Base-by-base conservation (phyloP, 805 yeast genomes). In the Kazachstania martiniae region DNA sequence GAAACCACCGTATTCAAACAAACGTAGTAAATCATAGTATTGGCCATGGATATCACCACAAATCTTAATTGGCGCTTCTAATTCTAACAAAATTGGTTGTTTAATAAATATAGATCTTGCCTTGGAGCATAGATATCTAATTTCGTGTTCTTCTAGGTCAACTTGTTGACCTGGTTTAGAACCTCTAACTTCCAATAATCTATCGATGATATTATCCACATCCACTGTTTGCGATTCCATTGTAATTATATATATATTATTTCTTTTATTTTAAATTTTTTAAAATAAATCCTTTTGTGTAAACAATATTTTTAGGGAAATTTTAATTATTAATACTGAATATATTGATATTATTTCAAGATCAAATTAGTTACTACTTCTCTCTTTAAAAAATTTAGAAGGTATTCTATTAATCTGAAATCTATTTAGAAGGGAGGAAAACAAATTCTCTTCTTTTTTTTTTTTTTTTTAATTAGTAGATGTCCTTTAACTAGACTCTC, bases 11-110 rank as follows among this genome's bases (percentile, higher is more conserved):
- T 89, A 89, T 66, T 91, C 97, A 53, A 89, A 89, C 49, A 89
- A 72, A 62, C 98, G 80, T 58, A 89, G 71, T 50, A 89, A 73
- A 62, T 89, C 98, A 57, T 89, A 89, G 63, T 91, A 89, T 64
- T 89, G 98, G 36, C 98, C 98, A 61, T 89, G 98, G 53, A 89
- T 91, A 61, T 89, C 98, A 61, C 98, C 98, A 65, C 95, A 86
- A 47, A 76, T 77, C 61, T 86, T 87, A 52, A 89, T 89, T 36
- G 98, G 98, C 14, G 98, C 97, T 62, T 91, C 97, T 47, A 89
- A 71, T 60, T 89, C 98, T 51, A 89, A 68, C 46, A 89, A 66
- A 47, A 91, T 91, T 33, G 98, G 98, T 64, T 89, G 98, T 61
- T 85, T 94, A 58, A 89, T 91, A 62, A 89, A 89, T 53, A 89